phyloP scores from a whole-genome alignment of 805 yeast genomes.

The Candida sonorensis region DNA sequence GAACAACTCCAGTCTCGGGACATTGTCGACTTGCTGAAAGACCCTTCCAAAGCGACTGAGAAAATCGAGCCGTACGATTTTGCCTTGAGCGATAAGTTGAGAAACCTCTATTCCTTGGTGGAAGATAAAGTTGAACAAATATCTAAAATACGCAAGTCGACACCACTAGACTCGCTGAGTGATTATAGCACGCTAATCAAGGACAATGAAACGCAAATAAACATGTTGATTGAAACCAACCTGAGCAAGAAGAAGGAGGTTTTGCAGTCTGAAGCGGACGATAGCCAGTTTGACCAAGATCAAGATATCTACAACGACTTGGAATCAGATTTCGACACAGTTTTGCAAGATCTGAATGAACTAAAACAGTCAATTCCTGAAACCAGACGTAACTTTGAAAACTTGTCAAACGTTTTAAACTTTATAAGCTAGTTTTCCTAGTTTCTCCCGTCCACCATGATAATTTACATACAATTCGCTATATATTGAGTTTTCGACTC shows the following conservation, averaged over 20 bases:
- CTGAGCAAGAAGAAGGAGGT: no score
- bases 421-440: constrained; percentile 13
- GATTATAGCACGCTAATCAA: constrained; percentile 28
- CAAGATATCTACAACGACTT: constrained; percentile 4
- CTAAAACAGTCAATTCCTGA: constrained; percentile 32
- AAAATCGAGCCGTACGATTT: constrained; percentile 67
- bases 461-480: background rate
- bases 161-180: constrained; percentile 37
- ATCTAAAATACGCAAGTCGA: constrained; percentile 45
- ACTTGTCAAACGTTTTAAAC: constrained; percentile 17
- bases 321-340: constrained; percentile 7
- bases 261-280: no score
- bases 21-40: constrained; percentile 8
- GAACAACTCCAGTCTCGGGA: constrained; percentile 7
- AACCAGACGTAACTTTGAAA: constrained; percentile 29
- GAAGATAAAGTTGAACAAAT: constrained; percentile 57
- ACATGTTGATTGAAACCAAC: no score
- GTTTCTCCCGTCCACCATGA: no score
- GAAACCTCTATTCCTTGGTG: constrained; percentile 50
- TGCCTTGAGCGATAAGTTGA: constrained; percentile 50
- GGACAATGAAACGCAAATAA: constrained; percentile 9
- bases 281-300: constrained; percentile 1
- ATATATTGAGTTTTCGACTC: no score
- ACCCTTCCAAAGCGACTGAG: constrained; percentile 15
- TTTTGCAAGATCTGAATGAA: constrained; percentile 25